Evolutionary conservation across 169 alveolate genomes (phyloP).

Genomic region (Cyclospora cayetanensis): DNA sequence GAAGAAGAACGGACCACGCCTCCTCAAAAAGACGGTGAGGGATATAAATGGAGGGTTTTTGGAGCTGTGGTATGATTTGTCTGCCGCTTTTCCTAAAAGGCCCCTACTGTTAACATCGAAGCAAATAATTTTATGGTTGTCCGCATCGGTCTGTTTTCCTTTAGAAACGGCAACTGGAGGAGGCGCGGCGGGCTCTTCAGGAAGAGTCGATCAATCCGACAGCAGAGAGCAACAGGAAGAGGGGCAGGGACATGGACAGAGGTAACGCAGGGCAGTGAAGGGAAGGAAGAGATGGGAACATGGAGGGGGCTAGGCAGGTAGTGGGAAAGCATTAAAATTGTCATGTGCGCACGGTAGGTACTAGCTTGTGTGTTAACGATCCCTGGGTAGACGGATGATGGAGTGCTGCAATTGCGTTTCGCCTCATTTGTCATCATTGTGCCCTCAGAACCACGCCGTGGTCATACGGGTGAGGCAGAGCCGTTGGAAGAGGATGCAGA

Average conservation of each 20-base stretch:
- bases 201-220: background rate
- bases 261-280: too few relatives aligned
- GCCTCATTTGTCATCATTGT: too few relatives aligned
- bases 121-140: background rate
- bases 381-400: too few relatives aligned
- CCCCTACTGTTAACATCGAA: background rate
- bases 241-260: too few relatives aligned
- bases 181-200: background rate
- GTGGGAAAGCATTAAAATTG: too few relatives aligned
- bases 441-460: too few relatives aligned
- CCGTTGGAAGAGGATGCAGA: constrained; percentile 32
- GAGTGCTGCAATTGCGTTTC: too few relatives aligned
- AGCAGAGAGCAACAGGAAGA: background rate
- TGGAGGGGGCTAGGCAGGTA: too few relatives aligned
- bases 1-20: constrained; percentile 56
- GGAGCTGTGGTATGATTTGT: background rate
- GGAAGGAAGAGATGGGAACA: too few relatives aligned
- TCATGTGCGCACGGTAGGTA: too few relatives aligned
- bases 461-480: too few relatives aligned
- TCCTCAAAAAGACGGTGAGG: constrained; percentile 53
- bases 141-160: background rate
- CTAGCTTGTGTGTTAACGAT: too few relatives aligned
- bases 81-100: background rate
- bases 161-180: background rate
- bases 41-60: background rate